Base-by-base conservation (phyloP, 495 filamentous ascomycete species). In the Aspergillus campestris region DNA sequence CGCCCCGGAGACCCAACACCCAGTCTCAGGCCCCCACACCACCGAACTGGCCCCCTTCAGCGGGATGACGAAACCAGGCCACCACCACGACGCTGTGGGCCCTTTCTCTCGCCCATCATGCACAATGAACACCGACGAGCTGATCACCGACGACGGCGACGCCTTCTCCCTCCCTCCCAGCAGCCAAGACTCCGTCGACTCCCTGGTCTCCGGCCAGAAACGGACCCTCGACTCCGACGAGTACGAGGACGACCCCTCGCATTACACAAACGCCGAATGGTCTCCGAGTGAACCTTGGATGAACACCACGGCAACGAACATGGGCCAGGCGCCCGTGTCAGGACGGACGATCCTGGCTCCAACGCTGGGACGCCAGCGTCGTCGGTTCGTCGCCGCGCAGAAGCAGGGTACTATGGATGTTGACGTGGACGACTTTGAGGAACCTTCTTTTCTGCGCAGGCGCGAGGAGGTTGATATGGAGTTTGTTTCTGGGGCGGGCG, bases 21-120 rank as follows among this genome's bases (percentile, higher is more conserved):
- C 47, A 9, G 34, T 14, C 49, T 40, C 45, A 59, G 13, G 30
- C 39, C 38, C 34, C 47, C 34, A 30, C 31, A 44, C 46, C 35
- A 44, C 72, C 8, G 86, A 87, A 52, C 67, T 92, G 27, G 65
- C 78, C 11, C 86, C 88, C 6, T 92, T 87, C 64, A 87, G 85
- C 64, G 86, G 87, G 1, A 70, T 86, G 47, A 63, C 82, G 56
- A 84, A 82, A 55, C 71, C 79, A 45, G 81, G 78, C 32, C 79
- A 53, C 32, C 79, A 53, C 28, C 30, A 50, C 14, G 47, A 36
- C 28, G 9, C 31, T n/a, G 39, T 39, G n/a, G 45, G 57, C 33
- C 30, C 58, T 47, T 31, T 50, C 47, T 46, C 55, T 34, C 48
- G 32, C 7, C 52, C 48, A 1, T 31, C 34, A 40, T 35, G 7